Evolutionary conservation across 2,329 filamentous ascomycete genomes (phyloP), one percentile per base, ranked within the genome.

Genomic region (Exophiala lecanii-corni): DNA sequence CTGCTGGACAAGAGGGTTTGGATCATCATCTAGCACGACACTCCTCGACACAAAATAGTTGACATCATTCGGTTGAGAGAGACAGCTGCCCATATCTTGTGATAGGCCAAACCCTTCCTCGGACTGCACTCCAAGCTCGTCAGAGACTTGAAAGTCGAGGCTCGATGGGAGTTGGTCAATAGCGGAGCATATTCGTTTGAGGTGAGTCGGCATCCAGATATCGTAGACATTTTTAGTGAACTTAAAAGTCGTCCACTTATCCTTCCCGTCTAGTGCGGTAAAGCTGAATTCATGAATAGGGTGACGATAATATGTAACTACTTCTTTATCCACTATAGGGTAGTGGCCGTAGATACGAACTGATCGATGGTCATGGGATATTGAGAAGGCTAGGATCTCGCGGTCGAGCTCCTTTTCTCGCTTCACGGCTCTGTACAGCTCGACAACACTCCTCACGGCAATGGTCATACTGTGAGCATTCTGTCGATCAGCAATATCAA

Each of bases 341-440:
- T 57, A 58, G 40, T 57, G 46, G 20, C 52, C 47, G 31, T 57
- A 54, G 17, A 58, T 58, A 35, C 49, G 43, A n/a, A 57, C 50
- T 16, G 45, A 42, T 5, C 32, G n/a, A 16, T 55, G 26, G 30
- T 59, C 52, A 23, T 60, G 46, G 9, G 42, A 45, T n/a, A 44
- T 39, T 2, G 41, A 44, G 28, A 44, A 44, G 18, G 17, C 36
- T 9, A 44, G 45, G 16, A 59, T 53, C 30, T 50, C 35, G 5
- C 42, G 43, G 44, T 59, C 9, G 16, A 45, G 19, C 37, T 45
- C 43, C 19, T 21, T 15, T 16, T 41, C 32, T 5, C 43, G 63
- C 15, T 54, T 55, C 1, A 67, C 61, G 7, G 54, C 21, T 39
- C 59, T 59, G 35, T 68, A 71, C 7, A 72, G 62, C 51, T 70